Conservation (phyloP, 2,329 filamentous ascomycete genomes). For the Lachnellula suecica region DNA sequence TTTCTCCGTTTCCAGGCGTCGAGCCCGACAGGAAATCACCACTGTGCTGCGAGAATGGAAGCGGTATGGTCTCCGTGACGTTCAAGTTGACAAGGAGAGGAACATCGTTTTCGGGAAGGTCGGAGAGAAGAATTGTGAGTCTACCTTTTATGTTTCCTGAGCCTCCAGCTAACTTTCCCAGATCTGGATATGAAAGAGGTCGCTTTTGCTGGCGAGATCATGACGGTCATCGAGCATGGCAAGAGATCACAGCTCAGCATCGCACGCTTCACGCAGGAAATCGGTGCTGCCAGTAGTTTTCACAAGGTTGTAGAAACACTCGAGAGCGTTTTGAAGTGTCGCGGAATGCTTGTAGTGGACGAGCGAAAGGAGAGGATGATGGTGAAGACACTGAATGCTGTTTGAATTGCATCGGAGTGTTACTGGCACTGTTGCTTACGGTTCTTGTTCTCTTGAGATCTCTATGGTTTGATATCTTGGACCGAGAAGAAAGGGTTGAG, state of each 20-base stretch:
- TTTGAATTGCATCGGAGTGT: no score
- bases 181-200: slow-evolving; percentile 83
- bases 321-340: slow-evolving; percentile 63
- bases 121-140: slow-evolving; percentile 74
- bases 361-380: slow-evolving; percentile 69
- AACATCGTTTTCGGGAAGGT: slow-evolving; percentile 81
- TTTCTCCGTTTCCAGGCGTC: slow-evolving; percentile 69
- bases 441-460: no score
- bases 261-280: slow-evolving; percentile 83
- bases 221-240: slow-evolving; percentile 85
- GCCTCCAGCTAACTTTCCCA: slow-evolving; percentile 36
- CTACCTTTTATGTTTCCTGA: not conserved
- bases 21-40: slow-evolving; percentile 74
- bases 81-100: slow-evolving; percentile 75
- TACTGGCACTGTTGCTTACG: no score
- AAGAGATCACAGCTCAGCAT: slow-evolving; percentile 75
- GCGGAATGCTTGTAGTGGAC: slow-evolving; percentile 68
- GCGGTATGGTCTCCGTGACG: slow-evolving; percentile 69
- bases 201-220: slow-evolving; percentile 83
- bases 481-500: no score
- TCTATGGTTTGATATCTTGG: no score
- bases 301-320: slow-evolving; percentile 78
- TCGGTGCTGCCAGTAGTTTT: slow-evolving; percentile 89
- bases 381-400: slow-evolving; percentile 57
- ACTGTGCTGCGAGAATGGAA: slow-evolving; percentile 64